Base-by-base conservation (phyloP, 163 green algal species). In the Trebouxiophyceae sp. region DNA sequence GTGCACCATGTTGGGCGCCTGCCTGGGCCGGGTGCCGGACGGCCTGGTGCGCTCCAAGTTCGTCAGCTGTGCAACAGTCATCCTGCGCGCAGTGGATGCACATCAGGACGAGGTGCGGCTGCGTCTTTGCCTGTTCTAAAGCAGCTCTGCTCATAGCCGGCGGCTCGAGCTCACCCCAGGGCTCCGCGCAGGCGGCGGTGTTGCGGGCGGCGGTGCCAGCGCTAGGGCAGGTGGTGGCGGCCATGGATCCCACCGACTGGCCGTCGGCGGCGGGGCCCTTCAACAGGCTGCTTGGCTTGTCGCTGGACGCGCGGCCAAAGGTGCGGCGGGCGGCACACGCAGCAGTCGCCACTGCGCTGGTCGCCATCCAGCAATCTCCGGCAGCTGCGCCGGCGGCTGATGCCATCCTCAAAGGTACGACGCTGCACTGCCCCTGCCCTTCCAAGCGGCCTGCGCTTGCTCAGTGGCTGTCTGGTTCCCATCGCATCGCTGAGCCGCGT, bases 281-380 rank as follows among this genome's bases (percentile, higher is more conserved):
- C 46, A 65, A 68, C 23, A 30, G 79, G 39, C 57, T 96, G 60
- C 72, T 93, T 0, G 44, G 66, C 3, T 83, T 87, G 19, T 62
- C 63, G 7, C 65, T 82, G 7, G 87, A 95, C 72, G 24, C 58
- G 0, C 74, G 86, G 1, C 86, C 91, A 27, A 96, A 96, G 76
- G 83, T 94, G 28, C 82, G 88, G 32, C 19, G 39, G 12, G 12
- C 39, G n/a, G n/a, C n/a, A n/a, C n/a, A n/a, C n/a, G n/a, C n/a
- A n/a, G n/a, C n/a, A n/a, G n/a, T n/a, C n/a, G n/a, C n/a, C n/a
- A n/a, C n/a, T n/a, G n/a, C n/a, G n/a, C n/a, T n/a, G n/a, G n/a
- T n/a, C n/a, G n/a, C n/a, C n/a, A n/a, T n/a, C n/a, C n/a, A n/a
- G n/a, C n/a, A n/a, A n/a, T n/a, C n/a, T n/a, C n/a, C n/a, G n/a